phyloP scores from a whole-genome alignment of 2,329 filamentous ascomycete genomes.

The Venturia effusa region DNA sequence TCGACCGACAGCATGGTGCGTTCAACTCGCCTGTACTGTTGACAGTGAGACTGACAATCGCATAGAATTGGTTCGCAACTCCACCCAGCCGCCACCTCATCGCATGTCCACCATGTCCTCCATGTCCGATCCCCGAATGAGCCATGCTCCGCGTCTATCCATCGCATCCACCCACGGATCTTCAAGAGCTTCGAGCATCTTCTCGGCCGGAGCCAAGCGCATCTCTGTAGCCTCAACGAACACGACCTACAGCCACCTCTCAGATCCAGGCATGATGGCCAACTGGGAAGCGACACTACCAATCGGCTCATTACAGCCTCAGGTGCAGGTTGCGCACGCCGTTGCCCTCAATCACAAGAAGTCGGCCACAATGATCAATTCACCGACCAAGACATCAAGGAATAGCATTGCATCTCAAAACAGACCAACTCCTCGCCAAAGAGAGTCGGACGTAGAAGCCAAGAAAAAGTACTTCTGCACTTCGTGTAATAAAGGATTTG shows the following conservation, averaged over 20 bases:
- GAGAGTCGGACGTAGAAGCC: slow-evolving; percentile 10
- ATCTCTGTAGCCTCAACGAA: slow-evolving; percentile 9
- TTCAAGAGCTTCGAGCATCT: slow-evolving; percentile 8
- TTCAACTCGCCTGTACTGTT: not conserved
- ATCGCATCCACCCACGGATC: slow-evolving; percentile 9
- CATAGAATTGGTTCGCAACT: slow-evolving; percentile 6
- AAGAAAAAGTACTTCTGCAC: slow-evolving; percentile 33
- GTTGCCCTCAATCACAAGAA: slow-evolving; percentile 6
- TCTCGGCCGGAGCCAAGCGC: slow-evolving; percentile 8
- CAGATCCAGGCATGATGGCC: not conserved
- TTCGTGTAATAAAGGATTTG: slow-evolving; percentile 51
- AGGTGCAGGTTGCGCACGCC: slow-evolving; percentile 5
- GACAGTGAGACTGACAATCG: not conserved
- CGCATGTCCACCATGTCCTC: not conserved
- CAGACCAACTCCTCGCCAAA: slow-evolving; percentile 6
- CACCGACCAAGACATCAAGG: slow-evolving; percentile 5
- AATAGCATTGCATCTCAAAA: not conserved
- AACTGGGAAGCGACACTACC: slow-evolving; percentile 8
- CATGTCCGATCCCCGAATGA: not conserved
- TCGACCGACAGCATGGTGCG: slow-evolving; percentile 12
- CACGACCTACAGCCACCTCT: slow-evolving; percentile 9
- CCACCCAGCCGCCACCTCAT: not conserved
- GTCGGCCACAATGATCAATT: slow-evolving; percentile 6
- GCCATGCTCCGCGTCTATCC: slow-evolving; percentile 5
- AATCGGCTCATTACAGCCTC: not conserved